phyloP scores from a whole-genome alignment of 2,329 filamentous ascomycete genomes.

The Fonsecaea multimorphosa region DNA sequence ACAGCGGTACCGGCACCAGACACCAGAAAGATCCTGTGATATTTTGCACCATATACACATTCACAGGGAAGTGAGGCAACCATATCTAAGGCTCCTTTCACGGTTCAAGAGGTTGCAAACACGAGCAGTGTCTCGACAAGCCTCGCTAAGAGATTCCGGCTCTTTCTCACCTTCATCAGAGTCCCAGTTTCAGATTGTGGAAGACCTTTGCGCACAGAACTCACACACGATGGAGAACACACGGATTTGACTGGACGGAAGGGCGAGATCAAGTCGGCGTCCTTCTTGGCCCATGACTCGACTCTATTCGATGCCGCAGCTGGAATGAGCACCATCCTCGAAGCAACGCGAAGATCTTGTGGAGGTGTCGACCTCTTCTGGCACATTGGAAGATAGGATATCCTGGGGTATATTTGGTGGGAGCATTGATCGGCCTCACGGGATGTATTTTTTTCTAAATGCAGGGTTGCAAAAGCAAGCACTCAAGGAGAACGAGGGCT shows the following conservation, averaged over 20 bases:
- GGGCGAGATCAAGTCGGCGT: too few species aligned
- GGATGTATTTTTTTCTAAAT: neutral
- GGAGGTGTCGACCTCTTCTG: too few species aligned
- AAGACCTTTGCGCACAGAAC: neutral
- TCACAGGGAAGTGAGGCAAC: neutral
- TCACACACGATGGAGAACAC: too few species aligned
- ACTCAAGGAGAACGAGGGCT: conserved; percentile 55
- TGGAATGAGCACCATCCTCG: too few species aligned
- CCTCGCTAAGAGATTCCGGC: neutral
- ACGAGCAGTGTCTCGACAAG: neutral
- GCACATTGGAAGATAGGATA: neutral
- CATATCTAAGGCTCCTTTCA: neutral
- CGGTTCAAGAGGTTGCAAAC: neutral
- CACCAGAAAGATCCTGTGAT: neutral
- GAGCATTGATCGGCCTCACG: too few species aligned
- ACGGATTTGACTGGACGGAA: too few species aligned
- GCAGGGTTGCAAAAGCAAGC: conserved; percentile 59
- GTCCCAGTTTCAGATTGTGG: conserved; percentile 46
- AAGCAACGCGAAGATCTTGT: too few species aligned
- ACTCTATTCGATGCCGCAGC: too few species aligned
- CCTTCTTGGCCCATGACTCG: too few species aligned
- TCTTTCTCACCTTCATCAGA: neutral
- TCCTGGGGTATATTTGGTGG: too few species aligned
- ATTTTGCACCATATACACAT: neutral
- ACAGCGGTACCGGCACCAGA: neutral